Base-by-base conservation (phyloP, 805 yeast genomes). In the Candida awuae region DNA sequence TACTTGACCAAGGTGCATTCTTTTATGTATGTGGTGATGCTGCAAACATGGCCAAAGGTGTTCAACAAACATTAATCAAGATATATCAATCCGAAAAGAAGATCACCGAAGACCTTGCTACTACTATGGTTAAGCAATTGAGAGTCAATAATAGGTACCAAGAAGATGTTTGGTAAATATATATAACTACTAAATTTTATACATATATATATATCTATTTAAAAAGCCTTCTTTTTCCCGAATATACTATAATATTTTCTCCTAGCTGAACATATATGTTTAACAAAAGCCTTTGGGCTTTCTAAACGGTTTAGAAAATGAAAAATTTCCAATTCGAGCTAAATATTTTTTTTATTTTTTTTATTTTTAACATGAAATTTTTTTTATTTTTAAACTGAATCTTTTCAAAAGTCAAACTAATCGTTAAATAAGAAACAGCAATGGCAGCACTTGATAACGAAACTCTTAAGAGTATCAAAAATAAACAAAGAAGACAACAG, bases 21-120 rank as follows among this genome's bases (percentile, higher is more conserved):
- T 72, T 90, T 49, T 90, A 92, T 59, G 95, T 90, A 28, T 90
- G 98, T 71, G 98, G 97, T 58, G 97, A 92, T 65, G 97, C 98
- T 19, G 75, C 83, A 21, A 76, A 74, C 48, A 92, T 90, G 98
- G 96, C 97, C 4, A 81, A 90, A 63, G 95, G 87, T 56, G 97
- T 90, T 8, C 87, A 84, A 52, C 60, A 67, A 32, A 69, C 90
- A 1, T 68, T 90, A 43, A 70, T 70, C 12, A 67, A 71, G 45
- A 79, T 92, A 42, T 58, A 88, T 34, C 61, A 77, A 33, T 59
- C 71, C 40, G 74, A 75, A 47, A 79, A 88, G 54, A 73, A 70
- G n/a, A 62, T 86, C 21, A 48, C 79, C 6, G 71, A 69, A 42
- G 81, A 72, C 25, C 77, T 75, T 48, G 96, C 95, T 12, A 73